Percentiles rank a stretch among this genome's conserved stretches.
Evolutionary conservation across 176 grass and related monocot species (phyloP).

Genomic region (Zizania latifolia): DNA sequence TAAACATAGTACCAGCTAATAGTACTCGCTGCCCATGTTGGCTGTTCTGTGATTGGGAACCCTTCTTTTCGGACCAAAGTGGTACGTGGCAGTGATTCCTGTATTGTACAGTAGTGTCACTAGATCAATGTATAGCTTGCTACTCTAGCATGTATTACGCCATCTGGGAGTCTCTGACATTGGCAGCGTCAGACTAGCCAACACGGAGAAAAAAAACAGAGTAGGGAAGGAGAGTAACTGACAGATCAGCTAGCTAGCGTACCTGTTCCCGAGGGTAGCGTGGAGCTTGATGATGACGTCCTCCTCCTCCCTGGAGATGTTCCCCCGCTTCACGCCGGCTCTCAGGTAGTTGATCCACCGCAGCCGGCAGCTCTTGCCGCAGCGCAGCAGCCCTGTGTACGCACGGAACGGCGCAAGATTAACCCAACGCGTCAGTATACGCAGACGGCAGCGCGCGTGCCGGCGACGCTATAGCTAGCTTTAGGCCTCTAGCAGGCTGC

Average conservation of each 20-base stretch:
- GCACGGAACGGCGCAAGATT: background rate
- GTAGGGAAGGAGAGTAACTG: background rate
- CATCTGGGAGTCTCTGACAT: background rate
- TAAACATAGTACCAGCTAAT: too few relatives aligned
- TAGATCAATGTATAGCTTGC: background rate
- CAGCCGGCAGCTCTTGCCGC: conserved; percentile 73
- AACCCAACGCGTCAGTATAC: background rate
- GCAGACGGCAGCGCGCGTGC: too few relatives aligned
- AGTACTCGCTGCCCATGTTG: too few relatives aligned
- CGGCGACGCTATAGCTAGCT: background rate
- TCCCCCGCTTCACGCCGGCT: conserved; percentile 68
- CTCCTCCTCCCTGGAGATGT: conserved; percentile 75
- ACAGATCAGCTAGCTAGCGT: background rate
- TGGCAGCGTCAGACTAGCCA: background rate
- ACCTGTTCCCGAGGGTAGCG: conserved; percentile 81
- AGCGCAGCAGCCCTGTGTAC: conserved; percentile 47
- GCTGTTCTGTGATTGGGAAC: background rate
- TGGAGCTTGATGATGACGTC: conserved; percentile 81
- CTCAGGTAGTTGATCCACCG: conserved; percentile 78
- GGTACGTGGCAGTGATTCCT: background rate
- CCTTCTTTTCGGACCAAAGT: background rate
- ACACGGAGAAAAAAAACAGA: background rate
- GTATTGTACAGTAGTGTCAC: background rate
- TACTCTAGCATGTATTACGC: too few relatives aligned
- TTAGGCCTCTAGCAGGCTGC: background rate